Percentiles rank a stretch among this genome's conserved stretches.
These are phyloP conservation scores for Phytophthora foliorum DNA, from an alignment of 352 stramenopile species.

Conservation along the genomic window DNA sequence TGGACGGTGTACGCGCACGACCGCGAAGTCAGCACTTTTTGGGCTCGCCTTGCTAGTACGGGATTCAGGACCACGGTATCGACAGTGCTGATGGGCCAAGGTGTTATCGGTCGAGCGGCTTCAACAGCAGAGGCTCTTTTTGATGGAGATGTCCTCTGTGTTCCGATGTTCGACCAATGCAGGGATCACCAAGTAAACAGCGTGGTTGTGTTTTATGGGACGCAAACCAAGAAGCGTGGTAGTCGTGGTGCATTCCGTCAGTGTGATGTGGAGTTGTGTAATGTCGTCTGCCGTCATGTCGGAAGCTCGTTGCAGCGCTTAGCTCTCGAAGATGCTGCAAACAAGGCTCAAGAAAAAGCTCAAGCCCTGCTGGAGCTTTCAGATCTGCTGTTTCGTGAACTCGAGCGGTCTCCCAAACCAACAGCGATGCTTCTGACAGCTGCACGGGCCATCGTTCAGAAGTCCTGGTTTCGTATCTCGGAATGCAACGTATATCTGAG, in stretches of 20 bases:
- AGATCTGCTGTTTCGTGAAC: constrained; percentile 67
- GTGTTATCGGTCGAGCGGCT: constrained; percentile 60
- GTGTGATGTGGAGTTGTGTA: constrained; percentile 66
- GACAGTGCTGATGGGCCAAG: constrained; percentile 62
- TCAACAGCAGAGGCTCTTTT: constrained; percentile 43
- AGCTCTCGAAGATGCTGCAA: constrained; percentile 65
- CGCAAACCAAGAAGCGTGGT: constrained; percentile 10
- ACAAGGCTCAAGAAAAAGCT: constrained; percentile 69
- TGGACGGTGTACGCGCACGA: constrained; percentile 74
- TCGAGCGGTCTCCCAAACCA: constrained; percentile 71
- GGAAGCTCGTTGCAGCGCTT: constrained; percentile 63
- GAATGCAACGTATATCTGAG: constrained; percentile 78
- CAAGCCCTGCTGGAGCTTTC: constrained; percentile 76
- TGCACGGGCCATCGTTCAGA: constrained; percentile 29
- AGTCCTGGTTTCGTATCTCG: constrained; percentile 30
- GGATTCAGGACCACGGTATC: constrained; percentile 30
- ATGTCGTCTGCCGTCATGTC: constrained; percentile 63
- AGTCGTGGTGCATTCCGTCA: constrained; percentile 50
- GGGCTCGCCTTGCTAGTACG: constrained; percentile 49
- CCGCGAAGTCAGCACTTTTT: constrained; percentile 60
- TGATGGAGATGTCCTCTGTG: constrained; percentile 55
- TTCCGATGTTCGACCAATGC: constrained; percentile 56
- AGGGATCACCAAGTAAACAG: constrained; percentile 58
- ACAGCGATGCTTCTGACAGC: constrained; percentile 57
- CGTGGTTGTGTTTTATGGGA: constrained; percentile 66